A percentile compares a stretch with the other conserved stretches of the same genome.
phyloP scores from a whole-genome alignment of 129 eudicot species.

The Chrysanthemum seticuspe region DNA sequence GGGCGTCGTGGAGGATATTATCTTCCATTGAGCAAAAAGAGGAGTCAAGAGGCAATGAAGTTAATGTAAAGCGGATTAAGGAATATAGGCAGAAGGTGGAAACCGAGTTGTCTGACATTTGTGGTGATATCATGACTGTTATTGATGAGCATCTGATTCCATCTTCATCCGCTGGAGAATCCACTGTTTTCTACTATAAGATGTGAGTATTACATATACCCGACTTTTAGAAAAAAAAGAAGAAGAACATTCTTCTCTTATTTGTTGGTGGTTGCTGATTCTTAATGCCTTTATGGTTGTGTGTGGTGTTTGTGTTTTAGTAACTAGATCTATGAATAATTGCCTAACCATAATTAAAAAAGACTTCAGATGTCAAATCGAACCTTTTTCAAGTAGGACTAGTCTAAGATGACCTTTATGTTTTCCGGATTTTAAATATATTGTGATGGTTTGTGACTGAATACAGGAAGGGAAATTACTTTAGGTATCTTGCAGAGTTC shows the following conservation, averaged over 20 bases:
- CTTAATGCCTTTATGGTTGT: conserved; percentile 8
- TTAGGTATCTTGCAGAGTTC: conserved; percentile 61
- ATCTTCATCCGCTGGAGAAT: conserved; percentile 52
- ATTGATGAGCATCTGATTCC: conserved; percentile 64
- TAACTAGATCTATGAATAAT: conserved; percentile 12
- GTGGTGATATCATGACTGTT: conserved; percentile 55
- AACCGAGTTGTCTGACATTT: conserved; percentile 46
- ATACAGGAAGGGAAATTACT: conserved; percentile 61
- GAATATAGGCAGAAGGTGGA: conserved; percentile 59
- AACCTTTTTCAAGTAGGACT: neutral
- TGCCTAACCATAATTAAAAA: neutral
- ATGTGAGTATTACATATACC: conserved; percentile 35
- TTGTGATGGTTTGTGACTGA: neutral
- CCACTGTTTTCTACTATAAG: conserved; percentile 63
- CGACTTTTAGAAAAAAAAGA: neutral
- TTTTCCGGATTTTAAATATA: conserved; percentile 15
- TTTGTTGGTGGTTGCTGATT: conserved; percentile 4
- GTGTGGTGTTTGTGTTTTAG: conserved; percentile 13
- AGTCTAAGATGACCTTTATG: neutral
- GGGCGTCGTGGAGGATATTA: conserved; percentile 88
- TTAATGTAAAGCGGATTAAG: conserved; percentile 66
- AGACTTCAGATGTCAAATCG: neutral
- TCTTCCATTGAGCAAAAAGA: conserved; percentile 92
- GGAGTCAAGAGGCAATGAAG: conserved; percentile 75
- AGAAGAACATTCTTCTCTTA: conserved; percentile 12